These are phyloP conservation scores for Citrullus mucosospermus DNA, from an alignment of 306 rosid genomes.

Conservation along the genomic window DNA sequence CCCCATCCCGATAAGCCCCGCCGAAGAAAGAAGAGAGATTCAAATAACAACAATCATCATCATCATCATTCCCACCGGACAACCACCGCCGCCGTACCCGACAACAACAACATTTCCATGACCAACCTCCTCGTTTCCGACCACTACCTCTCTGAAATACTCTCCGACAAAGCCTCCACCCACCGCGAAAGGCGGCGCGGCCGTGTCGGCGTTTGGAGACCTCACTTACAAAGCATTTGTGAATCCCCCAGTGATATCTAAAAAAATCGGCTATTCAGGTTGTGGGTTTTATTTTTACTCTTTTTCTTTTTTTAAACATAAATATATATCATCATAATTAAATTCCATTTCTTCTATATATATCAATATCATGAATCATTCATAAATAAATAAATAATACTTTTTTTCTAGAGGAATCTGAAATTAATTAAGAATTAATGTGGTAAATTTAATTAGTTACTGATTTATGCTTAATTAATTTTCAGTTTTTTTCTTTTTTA, in stretches of 20 bases:
- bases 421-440: neutral
- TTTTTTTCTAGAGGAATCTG: neutral
- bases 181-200: conserved; percentile 73
- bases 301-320: neutral
- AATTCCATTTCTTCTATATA: neutral
- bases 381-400: neutral
- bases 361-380: neutral
- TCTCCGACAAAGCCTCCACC: conserved; percentile 70
- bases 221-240: conserved; percentile 72
- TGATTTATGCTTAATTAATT: neutral
- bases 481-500: neutral
- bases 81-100: neutral
- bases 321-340: neutral
- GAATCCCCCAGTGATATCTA: conserved; percentile 18
- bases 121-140: conserved; percentile 21
- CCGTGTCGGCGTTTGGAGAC: conserved; percentile 90
- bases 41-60: neutral
- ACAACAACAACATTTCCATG: neutral
- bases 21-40: conserved; percentile 12
- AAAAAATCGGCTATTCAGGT: neutral
- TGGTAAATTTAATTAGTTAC: neutral
- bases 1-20: neutral
- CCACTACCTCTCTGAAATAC: conserved; percentile 56
- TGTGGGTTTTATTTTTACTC: neutral
- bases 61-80: conserved; percentile 7